A percentile compares a stretch with the other conserved stretches of the same genome.
These are phyloP conservation scores for Arthrobotrys conoides DNA, from an alignment of 2,329 filamentous ascomycete species.

Conservation along the genomic window DNA sequence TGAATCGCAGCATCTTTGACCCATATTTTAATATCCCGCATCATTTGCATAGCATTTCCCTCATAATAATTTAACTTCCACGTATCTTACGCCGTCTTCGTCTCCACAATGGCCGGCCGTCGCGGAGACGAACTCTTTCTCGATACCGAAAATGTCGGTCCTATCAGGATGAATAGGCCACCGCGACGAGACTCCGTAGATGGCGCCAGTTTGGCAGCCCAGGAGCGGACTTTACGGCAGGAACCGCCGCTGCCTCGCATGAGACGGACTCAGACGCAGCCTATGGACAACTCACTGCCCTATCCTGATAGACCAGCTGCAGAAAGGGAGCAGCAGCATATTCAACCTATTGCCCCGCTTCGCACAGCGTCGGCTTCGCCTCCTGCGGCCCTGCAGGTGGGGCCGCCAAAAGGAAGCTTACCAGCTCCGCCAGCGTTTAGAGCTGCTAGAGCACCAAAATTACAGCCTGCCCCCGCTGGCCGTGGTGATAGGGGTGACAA, in stretches of 20 bases:
- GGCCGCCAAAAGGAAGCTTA: slow-evolving; percentile 62
- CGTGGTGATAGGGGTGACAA: slow-evolving; percentile 51
- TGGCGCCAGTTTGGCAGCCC: slow-evolving; percentile 57
- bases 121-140: slow-evolving; percentile 61
- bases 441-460: slow-evolving; percentile 61
- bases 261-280: slow-evolving; percentile 60
- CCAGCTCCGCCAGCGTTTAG: slow-evolving; percentile 63
- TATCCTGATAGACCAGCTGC: slow-evolving; percentile 63
- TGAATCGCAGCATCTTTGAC: slow-evolving; percentile 45
- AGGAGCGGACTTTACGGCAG: slow-evolving; percentile 59
- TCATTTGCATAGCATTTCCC: slow-evolving; percentile 21
- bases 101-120: slow-evolving; percentile 61
- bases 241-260: slow-evolving; percentile 62
- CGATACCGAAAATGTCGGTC: slow-evolving; percentile 52
- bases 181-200: slow-evolving; percentile 56
- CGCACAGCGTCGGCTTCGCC: slow-evolving; percentile 52
- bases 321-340: slow-evolving; percentile 60
- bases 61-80: slow-evolving; percentile 29
- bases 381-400: slow-evolving; percentile 59
- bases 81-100: slow-evolving; percentile 33
- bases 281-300: slow-evolving; percentile 61
- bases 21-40: slow-evolving; percentile 42
- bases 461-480: slow-evolving; percentile 58
- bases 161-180: slow-evolving; percentile 46
- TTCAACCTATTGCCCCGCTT: slow-evolving; percentile 49